These are phyloP conservation scores for Acephala macrosclerotiorum DNA, from an alignment of 2,329 filamentous ascomycete species.

Conservation along the genomic window DNA sequence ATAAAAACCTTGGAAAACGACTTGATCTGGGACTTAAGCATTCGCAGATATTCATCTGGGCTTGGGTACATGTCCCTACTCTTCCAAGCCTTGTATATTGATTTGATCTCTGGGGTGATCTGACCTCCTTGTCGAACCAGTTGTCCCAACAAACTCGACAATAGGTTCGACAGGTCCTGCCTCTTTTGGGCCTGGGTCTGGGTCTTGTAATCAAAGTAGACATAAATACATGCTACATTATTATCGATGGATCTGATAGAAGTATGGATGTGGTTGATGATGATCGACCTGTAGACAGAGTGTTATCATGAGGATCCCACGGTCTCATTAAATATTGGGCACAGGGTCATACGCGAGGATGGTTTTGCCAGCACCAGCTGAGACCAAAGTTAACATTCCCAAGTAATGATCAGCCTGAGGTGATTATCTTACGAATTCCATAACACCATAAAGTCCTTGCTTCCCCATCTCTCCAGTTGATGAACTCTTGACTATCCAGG, in stretches of 20 bases:
- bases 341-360: slow-evolving; percentile 16
- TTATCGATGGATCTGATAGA: background rate
- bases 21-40: slow-evolving; percentile 7
- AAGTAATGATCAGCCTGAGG: background rate
- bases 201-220: slow-evolving; percentile 13
- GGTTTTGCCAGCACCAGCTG: slow-evolving; percentile 21
- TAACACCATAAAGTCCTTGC: slow-evolving; percentile 12
- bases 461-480: slow-evolving; percentile 6
- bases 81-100: background rate
- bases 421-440: slow-evolving; percentile 12
- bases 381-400: background rate
- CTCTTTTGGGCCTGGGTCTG: too few species aligned
- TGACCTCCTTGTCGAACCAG: background rate
- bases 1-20: slow-evolving; percentile 23
- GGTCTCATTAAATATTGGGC: background rate
- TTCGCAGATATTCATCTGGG: background rate
- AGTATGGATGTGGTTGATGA: background rate
- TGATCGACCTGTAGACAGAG: background rate
- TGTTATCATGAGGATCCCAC: background rate
- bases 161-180: background rate
- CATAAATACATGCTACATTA: slow-evolving; percentile 4
- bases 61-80: background rate
- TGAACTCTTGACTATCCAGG: slow-evolving; percentile 7
- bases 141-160: background rate
- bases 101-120: background rate